Evolutionary conservation across 345 rosid species (phyloP), one percentile per base, ranked within the genome.

Genomic region (Camelina neglecta): DNA sequence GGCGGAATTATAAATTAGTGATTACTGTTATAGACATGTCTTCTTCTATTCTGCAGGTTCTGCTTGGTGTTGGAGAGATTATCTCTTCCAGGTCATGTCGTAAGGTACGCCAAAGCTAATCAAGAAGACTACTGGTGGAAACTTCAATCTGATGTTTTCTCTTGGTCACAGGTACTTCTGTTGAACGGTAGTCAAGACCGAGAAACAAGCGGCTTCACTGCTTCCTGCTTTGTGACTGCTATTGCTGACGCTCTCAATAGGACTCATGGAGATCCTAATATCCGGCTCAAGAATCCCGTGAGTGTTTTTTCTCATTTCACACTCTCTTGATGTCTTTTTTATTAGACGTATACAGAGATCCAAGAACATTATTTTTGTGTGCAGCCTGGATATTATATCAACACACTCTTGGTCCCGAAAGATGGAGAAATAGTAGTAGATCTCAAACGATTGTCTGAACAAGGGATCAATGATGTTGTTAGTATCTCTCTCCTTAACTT

Each of bases 1-100:
- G 29, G 29, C 4, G 29, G 29, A 26, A 3, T 26, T 26, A 26
- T 26, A 45, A 36, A 50, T 13, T 2, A 64, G 36, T 16, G 60
- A 9, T 11, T 2, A 48, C 67, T 67, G 33, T 49, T 26, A 66
- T 2, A 41, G 9, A 39, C 57, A n/a, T 0, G 35, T 16, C 11
- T 26, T 64, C 55, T 59, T 66, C 10, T 65, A 58, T 60, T 72
- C 67, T 23, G 36, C 74, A 92, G 97, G 98, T 93, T 60, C 82
- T 93, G 78, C 93, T 87, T 75, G 94, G 96, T 73, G 81, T 89
- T 75, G 98, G 97, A 51, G 98, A 93, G 88, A 85, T 81, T 26
- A 87, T 93, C 65, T 81, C 97, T 75, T 86, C 91, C 36, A 88
- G 87, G 83, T 74, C 85, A 67, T 91, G 96, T 81, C 91, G 86